These are phyloP conservation scores for Chaetomium sp. DNA, from an alignment of 2,329 filamentous ascomycete species.

Conservation along the genomic window DNA sequence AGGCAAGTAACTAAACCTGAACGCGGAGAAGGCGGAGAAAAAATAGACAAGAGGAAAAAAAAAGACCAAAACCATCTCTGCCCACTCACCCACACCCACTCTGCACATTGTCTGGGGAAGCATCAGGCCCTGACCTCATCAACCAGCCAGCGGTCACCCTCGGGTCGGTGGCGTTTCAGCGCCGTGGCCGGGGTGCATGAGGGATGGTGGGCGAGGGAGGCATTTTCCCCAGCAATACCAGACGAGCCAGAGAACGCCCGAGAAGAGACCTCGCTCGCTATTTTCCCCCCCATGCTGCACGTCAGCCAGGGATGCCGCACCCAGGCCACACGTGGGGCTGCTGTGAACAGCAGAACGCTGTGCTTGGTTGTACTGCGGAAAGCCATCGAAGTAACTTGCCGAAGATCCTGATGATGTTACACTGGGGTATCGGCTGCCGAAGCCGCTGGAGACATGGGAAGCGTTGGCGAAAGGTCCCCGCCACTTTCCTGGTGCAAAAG, in stretches of 20 bases:
- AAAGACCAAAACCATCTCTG: background rate
- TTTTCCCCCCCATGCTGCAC: constrained; percentile 14
- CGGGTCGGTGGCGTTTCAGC: constrained; percentile 23
- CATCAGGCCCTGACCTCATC: constrained; percentile 8
- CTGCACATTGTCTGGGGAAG: constrained; percentile 12
- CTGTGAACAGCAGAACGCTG: constrained; percentile 7
- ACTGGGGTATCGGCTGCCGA: constrained; percentile 19
- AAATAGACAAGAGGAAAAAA: constrained; percentile 3
- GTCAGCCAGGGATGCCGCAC: constrained; percentile 14
- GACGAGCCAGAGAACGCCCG: no score
- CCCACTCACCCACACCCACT: background rate
- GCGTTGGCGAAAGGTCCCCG: background rate
- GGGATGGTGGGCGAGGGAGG: constrained; percentile 2
- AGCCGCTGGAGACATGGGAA: constrained; percentile 1
- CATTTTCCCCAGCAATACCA: background rate
- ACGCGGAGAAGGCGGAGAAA: constrained; percentile 11
- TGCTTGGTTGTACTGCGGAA: constrained; percentile 18
- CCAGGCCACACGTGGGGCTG: constrained; percentile 20
- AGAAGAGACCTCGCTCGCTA: no score
- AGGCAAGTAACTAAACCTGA: background rate
- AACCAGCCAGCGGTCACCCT: constrained; percentile 8
- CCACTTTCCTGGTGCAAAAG: background rate
- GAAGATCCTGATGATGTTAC: constrained; percentile 24
- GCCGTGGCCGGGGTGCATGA: constrained; percentile 22
- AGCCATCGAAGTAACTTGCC: constrained; percentile 19